Conservation (phyloP, 495 filamentous ascomycete genomes). For the Trichoderma virens region DNA sequence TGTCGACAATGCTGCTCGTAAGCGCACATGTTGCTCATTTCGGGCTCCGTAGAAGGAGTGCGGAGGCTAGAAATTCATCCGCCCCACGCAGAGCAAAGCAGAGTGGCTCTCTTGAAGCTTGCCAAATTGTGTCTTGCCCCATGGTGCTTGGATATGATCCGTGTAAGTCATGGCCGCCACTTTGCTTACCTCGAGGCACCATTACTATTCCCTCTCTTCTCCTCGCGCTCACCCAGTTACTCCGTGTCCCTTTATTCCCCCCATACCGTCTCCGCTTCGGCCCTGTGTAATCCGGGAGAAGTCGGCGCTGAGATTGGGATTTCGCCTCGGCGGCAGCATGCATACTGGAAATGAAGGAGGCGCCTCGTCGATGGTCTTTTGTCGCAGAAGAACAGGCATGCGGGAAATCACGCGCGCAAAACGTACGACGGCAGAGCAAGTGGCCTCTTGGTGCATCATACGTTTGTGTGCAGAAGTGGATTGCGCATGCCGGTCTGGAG, state of each 20-base stretch:
- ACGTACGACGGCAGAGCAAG: background rate
- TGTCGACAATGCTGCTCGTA: background rate
- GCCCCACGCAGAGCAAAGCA: background rate
- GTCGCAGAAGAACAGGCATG: conserved; percentile 6
- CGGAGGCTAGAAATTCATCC: background rate
- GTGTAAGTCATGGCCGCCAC: conserved; percentile 6
- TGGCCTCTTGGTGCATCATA: background rate
- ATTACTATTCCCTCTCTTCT: background rate
- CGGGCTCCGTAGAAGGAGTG: background rate
- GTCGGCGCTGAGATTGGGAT: background rate
- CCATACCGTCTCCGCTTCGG: background rate
- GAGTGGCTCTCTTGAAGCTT: background rate
- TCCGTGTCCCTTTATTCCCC: background rate
- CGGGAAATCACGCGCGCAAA: conserved; percentile 4
- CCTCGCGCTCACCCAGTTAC: no score
- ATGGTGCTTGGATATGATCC: background rate
- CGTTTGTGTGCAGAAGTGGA: background rate
- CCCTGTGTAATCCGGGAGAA: no score
- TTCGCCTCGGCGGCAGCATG: background rate
- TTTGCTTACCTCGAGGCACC: background rate
- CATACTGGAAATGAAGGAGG: conserved; percentile 4
- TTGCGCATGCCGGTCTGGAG: background rate
- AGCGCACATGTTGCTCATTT: background rate
- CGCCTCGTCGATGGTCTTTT: background rate
- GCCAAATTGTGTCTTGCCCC: background rate